A percentile compares a stretch with the other conserved stretches of the same genome.
Conservation (phyloP, 2,329 filamentous ascomycete genomes). For the Thielaviopsis ethacetica region DNA sequence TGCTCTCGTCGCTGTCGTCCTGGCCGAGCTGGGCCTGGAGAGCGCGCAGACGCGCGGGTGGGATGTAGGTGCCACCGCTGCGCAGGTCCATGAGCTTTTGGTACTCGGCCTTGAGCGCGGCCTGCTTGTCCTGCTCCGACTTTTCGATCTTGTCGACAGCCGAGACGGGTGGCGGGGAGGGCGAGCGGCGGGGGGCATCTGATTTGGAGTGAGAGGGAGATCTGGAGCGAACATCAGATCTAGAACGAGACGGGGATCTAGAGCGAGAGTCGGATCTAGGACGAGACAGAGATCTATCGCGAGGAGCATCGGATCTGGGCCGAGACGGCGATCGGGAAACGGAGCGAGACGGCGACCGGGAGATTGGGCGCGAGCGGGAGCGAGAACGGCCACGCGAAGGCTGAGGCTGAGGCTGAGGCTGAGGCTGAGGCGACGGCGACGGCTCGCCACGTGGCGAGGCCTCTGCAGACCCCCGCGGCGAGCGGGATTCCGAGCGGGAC, state of each 20-base stretch:
- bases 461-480: too few species aligned
- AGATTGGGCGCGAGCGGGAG: conserved; percentile 16
- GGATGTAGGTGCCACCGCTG: conserved; percentile 91
- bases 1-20: conserved; percentile 90
- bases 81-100: conserved; percentile 83
- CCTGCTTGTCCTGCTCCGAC: conserved; percentile 73
- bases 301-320: too few species aligned
- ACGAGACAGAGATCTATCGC: too few species aligned
- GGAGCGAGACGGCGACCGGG: conserved; percentile 13
- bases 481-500: conserved; percentile 5
- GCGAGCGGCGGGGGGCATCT: conserved; percentile 30
- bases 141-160: conserved; percentile 22
- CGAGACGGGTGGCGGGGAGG: not conserved
- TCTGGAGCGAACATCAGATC: not conserved
- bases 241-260: not conserved
- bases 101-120: conserved; percentile 79
- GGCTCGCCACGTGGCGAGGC: too few species aligned
- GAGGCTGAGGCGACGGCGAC: conserved; percentile 13
- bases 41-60: conserved; percentile 74
- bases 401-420: conserved; percentile 19
- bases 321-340: not conserved
- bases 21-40: conserved; percentile 95
- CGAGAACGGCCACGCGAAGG: conserved; percentile 19
- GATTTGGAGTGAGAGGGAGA: conserved; percentile 7
- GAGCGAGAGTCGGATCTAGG: conserved; percentile 7